A percentile compares a stretch with the other conserved stretches of the same genome.
Conservation (phyloP, 192 early-diverging fungal species). For the Kickxella alabastrina region DNA sequence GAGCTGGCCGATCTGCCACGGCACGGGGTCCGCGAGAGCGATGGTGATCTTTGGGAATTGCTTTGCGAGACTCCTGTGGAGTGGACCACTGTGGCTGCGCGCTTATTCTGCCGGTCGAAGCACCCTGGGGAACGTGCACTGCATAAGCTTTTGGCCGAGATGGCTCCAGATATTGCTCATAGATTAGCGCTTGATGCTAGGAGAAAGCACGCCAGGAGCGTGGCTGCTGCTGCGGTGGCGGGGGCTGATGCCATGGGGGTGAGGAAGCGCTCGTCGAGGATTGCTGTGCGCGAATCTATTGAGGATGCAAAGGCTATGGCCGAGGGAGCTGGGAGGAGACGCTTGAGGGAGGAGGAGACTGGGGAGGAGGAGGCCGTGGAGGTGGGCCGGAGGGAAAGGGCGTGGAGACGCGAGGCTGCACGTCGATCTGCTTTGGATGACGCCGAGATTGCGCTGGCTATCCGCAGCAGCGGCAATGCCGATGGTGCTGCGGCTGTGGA, state of each 20-base stretch:
- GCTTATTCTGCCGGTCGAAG: conserved; percentile 5
- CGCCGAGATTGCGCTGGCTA: too few relatives aligned
- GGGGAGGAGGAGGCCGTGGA: too few relatives aligned
- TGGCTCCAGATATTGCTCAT: too few relatives aligned
- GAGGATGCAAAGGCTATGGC: not conserved
- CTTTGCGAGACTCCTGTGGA: conserved; percentile 16
- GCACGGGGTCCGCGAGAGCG: conserved; percentile 23
- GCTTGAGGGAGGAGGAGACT: not conserved
- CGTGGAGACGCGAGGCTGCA: too few relatives aligned
- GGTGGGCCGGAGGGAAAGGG: too few relatives aligned
- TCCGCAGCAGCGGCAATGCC: too few relatives aligned
- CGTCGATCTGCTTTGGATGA: too few relatives aligned
- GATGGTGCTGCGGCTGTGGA: too few relatives aligned
- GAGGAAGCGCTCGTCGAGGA: conserved; percentile 1
- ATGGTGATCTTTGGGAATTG: conserved; percentile 40
- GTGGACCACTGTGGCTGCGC: conserved; percentile 12
- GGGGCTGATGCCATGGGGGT: not conserved
- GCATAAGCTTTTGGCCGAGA: too few relatives aligned
- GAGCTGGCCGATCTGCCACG: conserved; percentile 16
- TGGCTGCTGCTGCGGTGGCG: too few relatives aligned
- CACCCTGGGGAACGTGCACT: not conserved
- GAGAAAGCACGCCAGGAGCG: too few relatives aligned
- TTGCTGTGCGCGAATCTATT: not conserved
- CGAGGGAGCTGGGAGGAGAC: not conserved
- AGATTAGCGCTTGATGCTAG: too few relatives aligned